phyloP scores from a whole-genome alignment of 495 filamentous ascomycete species.

The Trichoderma gamsii region DNA sequence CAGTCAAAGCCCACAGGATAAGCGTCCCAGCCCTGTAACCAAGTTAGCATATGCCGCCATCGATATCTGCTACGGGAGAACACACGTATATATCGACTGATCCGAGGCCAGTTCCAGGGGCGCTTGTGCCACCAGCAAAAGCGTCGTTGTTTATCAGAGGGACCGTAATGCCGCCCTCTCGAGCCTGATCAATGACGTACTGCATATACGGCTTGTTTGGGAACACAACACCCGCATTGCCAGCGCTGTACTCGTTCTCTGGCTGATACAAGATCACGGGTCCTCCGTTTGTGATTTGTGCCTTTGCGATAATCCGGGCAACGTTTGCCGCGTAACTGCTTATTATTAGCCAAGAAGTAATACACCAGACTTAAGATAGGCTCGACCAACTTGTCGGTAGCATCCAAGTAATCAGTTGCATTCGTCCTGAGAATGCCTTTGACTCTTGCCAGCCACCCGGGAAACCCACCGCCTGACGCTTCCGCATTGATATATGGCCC shows the following conservation, averaged over 20 bases:
- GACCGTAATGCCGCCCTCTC: slow-evolving; percentile 44
- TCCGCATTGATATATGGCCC: slow-evolving; percentile 59
- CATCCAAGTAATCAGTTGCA: background rate
- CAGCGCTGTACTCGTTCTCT: slow-evolving; percentile 50
- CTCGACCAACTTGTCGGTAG: slow-evolving; percentile 9
- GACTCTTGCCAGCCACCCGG: slow-evolving; percentile 5
- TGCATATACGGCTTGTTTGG: slow-evolving; percentile 38
- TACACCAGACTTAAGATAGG: background rate
- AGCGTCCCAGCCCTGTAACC: slow-evolving; percentile 12
- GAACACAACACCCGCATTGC: slow-evolving; percentile 32
- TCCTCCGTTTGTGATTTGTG: slow-evolving; percentile 53
- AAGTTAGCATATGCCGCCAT: background rate
- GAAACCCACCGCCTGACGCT: slow-evolving; percentile 17
- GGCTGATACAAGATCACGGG: slow-evolving; percentile 49
- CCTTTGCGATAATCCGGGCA: slow-evolving; percentile 43
- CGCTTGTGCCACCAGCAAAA: background rate
- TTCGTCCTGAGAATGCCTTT: slow-evolving; percentile 47
- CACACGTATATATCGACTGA: background rate
- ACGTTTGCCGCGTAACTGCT: slow-evolving; percentile 40
- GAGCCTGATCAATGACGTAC: slow-evolving; percentile 42
- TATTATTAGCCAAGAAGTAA: background rate
- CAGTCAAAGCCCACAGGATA: slow-evolving; percentile 45
- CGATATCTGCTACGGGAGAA: background rate
- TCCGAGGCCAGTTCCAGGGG: slow-evolving; percentile 3
- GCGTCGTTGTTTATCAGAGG: slow-evolving; percentile 48